These are phyloP conservation scores for Globisporangium nodosum DNA, from an alignment of 352 stramenopile species.

Conservation along the genomic window DNA sequence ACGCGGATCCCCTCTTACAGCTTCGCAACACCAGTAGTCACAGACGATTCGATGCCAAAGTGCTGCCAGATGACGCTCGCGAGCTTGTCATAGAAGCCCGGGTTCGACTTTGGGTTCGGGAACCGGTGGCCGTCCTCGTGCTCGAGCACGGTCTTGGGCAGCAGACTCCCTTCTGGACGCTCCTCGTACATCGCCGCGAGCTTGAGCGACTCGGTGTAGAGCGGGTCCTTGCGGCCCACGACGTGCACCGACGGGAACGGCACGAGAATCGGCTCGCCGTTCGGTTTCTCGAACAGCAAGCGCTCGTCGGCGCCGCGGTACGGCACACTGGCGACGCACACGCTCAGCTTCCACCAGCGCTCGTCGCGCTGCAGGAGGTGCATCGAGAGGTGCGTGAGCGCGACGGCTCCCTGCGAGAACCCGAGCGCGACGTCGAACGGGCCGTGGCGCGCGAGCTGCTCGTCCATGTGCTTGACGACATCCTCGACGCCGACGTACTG, in stretches of 20 bases:
- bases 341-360: conserved; percentile 45
- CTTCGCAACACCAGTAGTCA: background rate
- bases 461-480: conserved; percentile 47
- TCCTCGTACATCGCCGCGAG: conserved; percentile 32
- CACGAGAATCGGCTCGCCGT: conserved; percentile 30
- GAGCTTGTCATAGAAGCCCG: conserved; percentile 15
- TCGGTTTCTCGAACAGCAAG: conserved; percentile 33
- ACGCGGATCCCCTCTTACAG: background rate
- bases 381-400: conserved; percentile 62
- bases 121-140: conserved; percentile 37
- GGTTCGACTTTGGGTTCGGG: conserved; percentile 15
- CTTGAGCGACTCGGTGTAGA: conserved; percentile 21
- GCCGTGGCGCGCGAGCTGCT: conserved; percentile 48
- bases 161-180: conserved; percentile 9
- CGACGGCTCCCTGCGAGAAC: conserved; percentile 73
- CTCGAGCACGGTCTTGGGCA: conserved; percentile 27
- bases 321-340: conserved; percentile 42
- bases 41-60: conserved; percentile 1
- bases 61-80: conserved; percentile 12
- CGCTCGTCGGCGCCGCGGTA: conserved; percentile 30
- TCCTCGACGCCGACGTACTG: conserved; percentile 27
- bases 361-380: conserved; percentile 36
- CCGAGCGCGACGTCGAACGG: conserved; percentile 72
- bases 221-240: conserved; percentile 28
- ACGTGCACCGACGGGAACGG: conserved; percentile 51